phyloP scores from a whole-genome alignment of 345 rosid species.

The Eucalyptus microcorys region DNA sequence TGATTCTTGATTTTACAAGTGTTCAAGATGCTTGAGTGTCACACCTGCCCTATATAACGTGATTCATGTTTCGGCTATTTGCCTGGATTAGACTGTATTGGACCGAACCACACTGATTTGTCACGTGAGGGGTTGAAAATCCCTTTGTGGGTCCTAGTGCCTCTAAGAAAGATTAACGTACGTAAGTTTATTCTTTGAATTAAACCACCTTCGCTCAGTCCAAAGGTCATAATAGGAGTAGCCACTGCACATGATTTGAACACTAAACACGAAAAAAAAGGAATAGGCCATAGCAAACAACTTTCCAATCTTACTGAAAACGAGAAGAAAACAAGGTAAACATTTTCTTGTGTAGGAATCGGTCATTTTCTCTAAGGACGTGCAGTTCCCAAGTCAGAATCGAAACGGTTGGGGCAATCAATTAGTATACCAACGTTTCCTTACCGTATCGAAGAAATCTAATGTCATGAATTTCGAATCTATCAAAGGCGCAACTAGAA shows the following conservation, averaged over 20 bases:
- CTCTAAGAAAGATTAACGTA: background rate
- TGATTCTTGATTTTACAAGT: background rate
- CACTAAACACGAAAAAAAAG: background rate
- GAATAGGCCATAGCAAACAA: background rate
- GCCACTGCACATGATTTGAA: background rate
- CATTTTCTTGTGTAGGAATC: background rate
- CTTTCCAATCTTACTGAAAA: background rate
- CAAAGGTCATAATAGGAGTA: background rate
- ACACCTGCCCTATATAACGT: background rate
- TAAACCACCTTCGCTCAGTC: background rate
- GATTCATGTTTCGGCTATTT: background rate
- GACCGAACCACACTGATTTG: background rate
- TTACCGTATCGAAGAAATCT: background rate
- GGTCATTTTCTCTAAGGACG: background rate
- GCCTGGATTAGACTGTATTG: background rate
- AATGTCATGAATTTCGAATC: background rate
- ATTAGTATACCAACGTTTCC: rapidly evolving
- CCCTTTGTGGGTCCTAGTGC: background rate
- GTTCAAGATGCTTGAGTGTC: background rate
- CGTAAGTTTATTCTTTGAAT: background rate
- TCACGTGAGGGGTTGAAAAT: background rate
- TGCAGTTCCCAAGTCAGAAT: background rate
- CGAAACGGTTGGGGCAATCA: background rate
- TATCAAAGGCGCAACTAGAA: background rate
- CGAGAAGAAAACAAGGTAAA: background rate